phyloP scores from a whole-genome alignment of 176 grass and related monocot species.

The Urochloa ruziziensis region DNA sequence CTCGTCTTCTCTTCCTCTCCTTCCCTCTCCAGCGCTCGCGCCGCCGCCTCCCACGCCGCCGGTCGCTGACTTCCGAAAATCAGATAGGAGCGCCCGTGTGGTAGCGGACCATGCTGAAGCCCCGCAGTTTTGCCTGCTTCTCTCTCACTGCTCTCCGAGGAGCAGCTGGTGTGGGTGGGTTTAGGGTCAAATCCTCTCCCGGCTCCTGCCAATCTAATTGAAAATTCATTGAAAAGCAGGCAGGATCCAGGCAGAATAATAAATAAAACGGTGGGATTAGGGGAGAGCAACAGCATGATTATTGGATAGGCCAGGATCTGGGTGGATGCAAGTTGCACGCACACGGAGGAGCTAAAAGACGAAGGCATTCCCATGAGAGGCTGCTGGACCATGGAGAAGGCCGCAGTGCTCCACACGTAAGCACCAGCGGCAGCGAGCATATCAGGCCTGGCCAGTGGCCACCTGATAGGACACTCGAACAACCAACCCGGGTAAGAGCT shows the following conservation, averaged over 20 bases:
- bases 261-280: not conserved
- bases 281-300: not conserved
- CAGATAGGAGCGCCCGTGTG: no score
- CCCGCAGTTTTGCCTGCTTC: no score
- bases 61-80: no score
- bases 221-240: not conserved
- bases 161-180: no score
- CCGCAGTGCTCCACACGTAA: slow-evolving; percentile 31
- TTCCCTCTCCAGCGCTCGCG: no score
- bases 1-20: no score
- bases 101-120: no score
- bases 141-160: no score
- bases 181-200: no score
- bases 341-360: slow-evolving; percentile 8
- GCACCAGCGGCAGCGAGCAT: not conserved
- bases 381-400: not conserved
- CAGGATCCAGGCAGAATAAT: not conserved
- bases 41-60: no score
- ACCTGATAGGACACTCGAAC: slow-evolving; percentile 10
- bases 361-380: not conserved
- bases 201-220: no score
- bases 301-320: slow-evolving; percentile 1
- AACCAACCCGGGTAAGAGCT: not conserved
- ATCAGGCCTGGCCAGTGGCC: no score
- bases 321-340: not conserved